Percentiles rank a stretch among this genome's conserved stretches.
These are phyloP conservation scores for Venturiaceae sp. DNA, from an alignment of 2,329 filamentous ascomycete genomes.

Conservation along the genomic window DNA sequence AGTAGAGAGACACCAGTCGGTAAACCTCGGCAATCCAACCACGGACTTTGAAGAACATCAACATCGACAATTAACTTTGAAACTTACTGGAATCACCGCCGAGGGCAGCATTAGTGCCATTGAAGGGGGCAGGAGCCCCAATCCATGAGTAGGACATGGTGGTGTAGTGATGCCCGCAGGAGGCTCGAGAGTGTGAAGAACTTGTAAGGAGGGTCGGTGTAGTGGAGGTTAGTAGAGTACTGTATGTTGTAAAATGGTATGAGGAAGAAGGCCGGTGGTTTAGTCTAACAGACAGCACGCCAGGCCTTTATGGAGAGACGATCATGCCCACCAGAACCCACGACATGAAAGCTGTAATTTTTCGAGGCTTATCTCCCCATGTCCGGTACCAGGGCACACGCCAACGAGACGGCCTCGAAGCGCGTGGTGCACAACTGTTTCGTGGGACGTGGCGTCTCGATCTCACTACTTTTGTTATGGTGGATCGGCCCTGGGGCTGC, in stretches of 20 bases:
- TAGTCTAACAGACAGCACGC: background rate
- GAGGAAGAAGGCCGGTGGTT: background rate
- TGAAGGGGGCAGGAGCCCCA: conserved; percentile 35
- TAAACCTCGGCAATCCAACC: background rate
- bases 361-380: conserved; percentile 5
- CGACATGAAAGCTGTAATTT: conserved; percentile 5
- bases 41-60: background rate
- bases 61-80: too few relatives aligned
- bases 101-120: conserved; percentile 47
- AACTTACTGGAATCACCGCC: conserved; percentile 73
- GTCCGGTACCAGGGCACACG: background rate
- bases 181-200: background rate
- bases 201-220: conserved; percentile 1
- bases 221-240: background rate
- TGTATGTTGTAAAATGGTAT: background rate
- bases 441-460: conserved; percentile 9
- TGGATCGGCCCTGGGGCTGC: conserved; percentile 1
- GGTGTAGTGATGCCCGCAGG: conserved; percentile 1
- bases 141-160: conserved; percentile 40
- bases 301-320: background rate
- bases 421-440: conserved; percentile 6
- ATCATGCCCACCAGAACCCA: background rate
- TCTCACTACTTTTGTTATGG: conserved; percentile 5
- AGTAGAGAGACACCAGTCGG: background rate
- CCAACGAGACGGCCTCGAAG: conserved; percentile 2